These are phyloP conservation scores for Capniomyces stellatus DNA, from an alignment of 371 early-diverging fungal species.

Conservation along the genomic window DNA sequence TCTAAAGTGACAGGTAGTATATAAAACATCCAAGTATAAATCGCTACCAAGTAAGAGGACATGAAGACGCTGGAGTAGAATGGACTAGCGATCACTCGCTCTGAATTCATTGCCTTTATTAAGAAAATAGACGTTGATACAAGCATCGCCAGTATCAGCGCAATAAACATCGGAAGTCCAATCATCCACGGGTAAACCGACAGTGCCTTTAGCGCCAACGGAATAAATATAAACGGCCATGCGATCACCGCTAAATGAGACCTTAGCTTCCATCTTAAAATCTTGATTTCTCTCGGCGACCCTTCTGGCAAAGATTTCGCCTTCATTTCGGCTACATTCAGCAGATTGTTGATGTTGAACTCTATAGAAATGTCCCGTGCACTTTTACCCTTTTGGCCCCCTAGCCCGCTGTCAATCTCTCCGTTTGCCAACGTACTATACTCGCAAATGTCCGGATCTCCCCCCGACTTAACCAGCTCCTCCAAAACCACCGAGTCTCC, in stretches of 20 bases:
- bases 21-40: constrained; percentile 36
- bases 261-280: constrained; percentile 13
- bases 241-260: constrained; percentile 6
- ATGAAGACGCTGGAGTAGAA: constrained; percentile 73
- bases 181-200: constrained; percentile 54
- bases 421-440: constrained; percentile 4
- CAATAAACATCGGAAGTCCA: constrained; percentile 42
- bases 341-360: constrained; percentile 1
- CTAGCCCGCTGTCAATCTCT: neutral
- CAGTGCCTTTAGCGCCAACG: constrained; percentile 34
- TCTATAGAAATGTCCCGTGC: constrained; percentile 32
- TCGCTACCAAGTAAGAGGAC: constrained; percentile 50
- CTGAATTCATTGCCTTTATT: constrained; percentile 29
- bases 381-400: constrained; percentile 25
- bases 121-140: constrained; percentile 39
- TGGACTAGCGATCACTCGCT: constrained; percentile 52
- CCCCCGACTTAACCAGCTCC: constrained; percentile 33
- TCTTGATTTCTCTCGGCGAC: constrained; percentile 4
- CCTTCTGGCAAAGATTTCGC: constrained; percentile 1
- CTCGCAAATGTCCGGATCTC: constrained; percentile 25
- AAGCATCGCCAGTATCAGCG: constrained; percentile 35
- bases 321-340: constrained; percentile 7
- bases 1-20: constrained; percentile 24
- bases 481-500: constrained; percentile 27
- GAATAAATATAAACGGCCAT: constrained; percentile 46